phyloP scores from a whole-genome alignment of 1,284 basidiomycete genomes.

The Cryptococcus wingfieldii region DNA sequence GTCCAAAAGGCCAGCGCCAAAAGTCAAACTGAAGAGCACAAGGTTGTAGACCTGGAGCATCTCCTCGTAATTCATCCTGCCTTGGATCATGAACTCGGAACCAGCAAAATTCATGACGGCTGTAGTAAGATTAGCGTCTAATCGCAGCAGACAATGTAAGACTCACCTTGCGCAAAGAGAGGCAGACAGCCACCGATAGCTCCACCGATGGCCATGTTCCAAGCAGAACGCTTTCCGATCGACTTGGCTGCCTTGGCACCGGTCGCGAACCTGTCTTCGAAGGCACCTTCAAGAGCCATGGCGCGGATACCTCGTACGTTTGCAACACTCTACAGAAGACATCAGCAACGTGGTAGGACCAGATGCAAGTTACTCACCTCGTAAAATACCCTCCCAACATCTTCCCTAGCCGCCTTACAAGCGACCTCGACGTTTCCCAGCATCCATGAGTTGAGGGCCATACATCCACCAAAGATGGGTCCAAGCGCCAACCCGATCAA shows the following conservation, averaged over 20 bases:
- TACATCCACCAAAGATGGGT: slow-evolving; percentile 72
- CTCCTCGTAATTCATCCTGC: slow-evolving; percentile 76
- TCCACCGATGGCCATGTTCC: slow-evolving; percentile 76
- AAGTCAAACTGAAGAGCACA: slow-evolving; percentile 88
- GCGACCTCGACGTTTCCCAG: slow-evolving; percentile 67
- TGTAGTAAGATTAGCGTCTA: slow-evolving; percentile 16
- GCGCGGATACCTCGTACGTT: slow-evolving; percentile 82
- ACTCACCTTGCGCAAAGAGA: slow-evolving; percentile 68
- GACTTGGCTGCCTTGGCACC: slow-evolving; percentile 61
- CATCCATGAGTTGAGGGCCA: slow-evolving; percentile 67
- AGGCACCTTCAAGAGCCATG: slow-evolving; percentile 80
- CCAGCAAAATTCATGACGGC: slow-evolving; percentile 88
- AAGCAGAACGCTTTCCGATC: slow-evolving; percentile 70
- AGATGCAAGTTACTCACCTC: slow-evolving; percentile 56
- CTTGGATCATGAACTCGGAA: slow-evolving; percentile 71
- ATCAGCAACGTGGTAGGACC: slow-evolving; percentile 8
- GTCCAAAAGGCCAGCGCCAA: slow-evolving; percentile 80
- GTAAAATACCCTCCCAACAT: slow-evolving; percentile 79
- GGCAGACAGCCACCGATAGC: slow-evolving; percentile 77
- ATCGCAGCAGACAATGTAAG: not conserved
- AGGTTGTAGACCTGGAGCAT: slow-evolving; percentile 88
- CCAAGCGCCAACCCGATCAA: slow-evolving; percentile 82
- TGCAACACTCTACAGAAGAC: slow-evolving; percentile 59
- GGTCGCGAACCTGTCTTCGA: slow-evolving; percentile 63
- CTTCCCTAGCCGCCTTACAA: slow-evolving; percentile 80